Conservation (phyloP, 208 protist genomes). For the Wallacemonas sp. region DNA sequence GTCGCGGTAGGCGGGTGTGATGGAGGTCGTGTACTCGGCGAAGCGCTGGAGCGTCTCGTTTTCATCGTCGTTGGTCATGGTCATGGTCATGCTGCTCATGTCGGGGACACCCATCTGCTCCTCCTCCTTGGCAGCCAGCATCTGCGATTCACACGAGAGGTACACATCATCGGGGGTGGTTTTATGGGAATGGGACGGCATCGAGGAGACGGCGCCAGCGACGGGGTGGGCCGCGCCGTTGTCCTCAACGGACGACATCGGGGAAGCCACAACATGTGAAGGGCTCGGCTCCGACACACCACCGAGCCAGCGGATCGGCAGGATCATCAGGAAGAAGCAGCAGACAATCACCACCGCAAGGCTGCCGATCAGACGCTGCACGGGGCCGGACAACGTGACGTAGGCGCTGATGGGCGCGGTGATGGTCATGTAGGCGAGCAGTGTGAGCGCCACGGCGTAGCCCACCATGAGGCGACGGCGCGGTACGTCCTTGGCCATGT, state of each 20-base stretch:
- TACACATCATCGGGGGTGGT: neutral
- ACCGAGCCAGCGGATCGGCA: slow-evolving; percentile 28
- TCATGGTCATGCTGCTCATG: neutral
- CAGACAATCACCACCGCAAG: slow-evolving; percentile 20
- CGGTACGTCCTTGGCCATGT: slow-evolving; percentile 18
- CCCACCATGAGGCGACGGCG: slow-evolving; percentile 20
- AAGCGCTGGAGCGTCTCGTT: neutral
- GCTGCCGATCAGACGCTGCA: slow-evolving; percentile 9
- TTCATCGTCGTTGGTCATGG: neutral
- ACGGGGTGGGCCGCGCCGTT: no score
- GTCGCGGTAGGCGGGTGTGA: slow-evolving; percentile 23
- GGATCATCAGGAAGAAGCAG: slow-evolving; percentile 23
- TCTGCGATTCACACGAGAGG: neutral
- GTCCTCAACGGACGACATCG: no score
- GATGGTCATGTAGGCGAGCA: slow-evolving; percentile 26
- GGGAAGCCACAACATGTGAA: no score
- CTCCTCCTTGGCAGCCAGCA: neutral
- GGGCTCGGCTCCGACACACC: slow-evolving; percentile 23
- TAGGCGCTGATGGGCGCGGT: slow-evolving; percentile 21
- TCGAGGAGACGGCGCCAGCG: no score
- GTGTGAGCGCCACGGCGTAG: slow-evolving; percentile 13
- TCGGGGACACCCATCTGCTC: neutral
- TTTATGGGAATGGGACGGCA: no score
- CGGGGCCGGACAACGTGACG: slow-evolving; percentile 8
- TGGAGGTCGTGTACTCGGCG: slow-evolving; percentile 6